Percentiles rank a stretch among this genome's conserved stretches.
phyloP scores from a whole-genome alignment of 306 rosid species.

The Clitoria ternatea region DNA sequence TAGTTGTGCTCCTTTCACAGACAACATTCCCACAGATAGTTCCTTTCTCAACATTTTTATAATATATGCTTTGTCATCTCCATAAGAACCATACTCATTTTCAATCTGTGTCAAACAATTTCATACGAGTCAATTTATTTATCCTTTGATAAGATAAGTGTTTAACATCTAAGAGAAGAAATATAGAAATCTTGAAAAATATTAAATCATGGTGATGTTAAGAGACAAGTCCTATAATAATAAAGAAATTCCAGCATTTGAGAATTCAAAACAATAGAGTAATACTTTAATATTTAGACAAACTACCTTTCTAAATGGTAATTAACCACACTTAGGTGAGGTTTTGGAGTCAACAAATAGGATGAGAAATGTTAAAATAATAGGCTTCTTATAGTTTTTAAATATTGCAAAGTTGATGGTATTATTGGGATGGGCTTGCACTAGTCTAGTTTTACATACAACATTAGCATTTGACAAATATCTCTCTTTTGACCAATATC shows the following conservation, averaged over 20 bases:
- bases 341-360: slow-evolving; percentile 11
- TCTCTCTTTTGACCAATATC: no score
- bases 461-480: background rate
- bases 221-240: slow-evolving; percentile 17
- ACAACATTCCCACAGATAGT: slow-evolving; percentile 75
- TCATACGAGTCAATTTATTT: slow-evolving; percentile 1
- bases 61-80: slow-evolving; percentile 74
- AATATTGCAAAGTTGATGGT: background rate
- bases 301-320: background rate
- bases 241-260: background rate
- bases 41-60: slow-evolving; percentile 78
- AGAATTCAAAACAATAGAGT: slow-evolving; percentile 8
- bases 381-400: background rate
- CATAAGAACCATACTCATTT: slow-evolving; percentile 89
- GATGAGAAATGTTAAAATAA: background rate
- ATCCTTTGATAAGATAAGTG: slow-evolving; percentile 12
- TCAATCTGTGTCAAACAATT: slow-evolving; percentile 67
- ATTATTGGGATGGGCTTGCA: background rate
- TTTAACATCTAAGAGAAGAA: slow-evolving; percentile 4
- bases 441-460: background rate
- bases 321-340: background rate
- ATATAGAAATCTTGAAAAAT: background rate
- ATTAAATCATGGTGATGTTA: background rate
- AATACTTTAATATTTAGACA: background rate
- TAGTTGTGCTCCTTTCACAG: no score